A percentile compares a stretch with the other conserved stretches of the same genome.
These are phyloP conservation scores for Spergularia marina DNA, from an alignment of 148 eudicot genomes.

Conservation along the genomic window DNA sequence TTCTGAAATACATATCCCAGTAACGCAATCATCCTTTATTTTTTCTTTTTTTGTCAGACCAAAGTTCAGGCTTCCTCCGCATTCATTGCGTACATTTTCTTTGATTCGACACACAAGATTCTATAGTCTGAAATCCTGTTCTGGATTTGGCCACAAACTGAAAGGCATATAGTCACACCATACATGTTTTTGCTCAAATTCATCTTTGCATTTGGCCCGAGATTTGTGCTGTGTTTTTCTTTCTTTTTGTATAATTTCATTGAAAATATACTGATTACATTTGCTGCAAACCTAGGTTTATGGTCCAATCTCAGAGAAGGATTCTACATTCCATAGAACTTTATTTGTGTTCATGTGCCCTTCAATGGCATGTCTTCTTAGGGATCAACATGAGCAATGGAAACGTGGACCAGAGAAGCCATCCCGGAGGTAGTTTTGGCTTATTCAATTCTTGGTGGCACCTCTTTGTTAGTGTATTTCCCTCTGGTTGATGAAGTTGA, in stretches of 20 bases:
- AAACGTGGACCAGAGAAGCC: conserved; percentile 51
- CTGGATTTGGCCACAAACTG: not conserved
- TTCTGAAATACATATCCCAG: too few relatives aligned
- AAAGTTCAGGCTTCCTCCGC: not conserved
- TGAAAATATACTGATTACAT: not conserved
- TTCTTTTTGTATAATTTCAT: too few relatives aligned
- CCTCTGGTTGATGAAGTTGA: not conserved
- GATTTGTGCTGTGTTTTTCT: too few relatives aligned
- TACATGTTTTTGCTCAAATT: not conserved
- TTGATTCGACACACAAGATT: not conserved
- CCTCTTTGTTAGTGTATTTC: not conserved
- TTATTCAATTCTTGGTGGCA: not conserved
- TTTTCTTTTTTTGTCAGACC: not conserved
- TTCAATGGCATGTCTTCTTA: conserved; percentile 73
- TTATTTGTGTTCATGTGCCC: conserved; percentile 81
- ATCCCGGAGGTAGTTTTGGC: conserved; percentile 57
- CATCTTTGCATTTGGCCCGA: not conserved
- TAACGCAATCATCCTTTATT: not conserved
- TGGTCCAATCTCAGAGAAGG: conserved; percentile 66
- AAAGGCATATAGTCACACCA: not conserved
- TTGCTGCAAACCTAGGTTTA: conserved; percentile 49
- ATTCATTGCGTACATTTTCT: not conserved
- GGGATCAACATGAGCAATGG: conserved; percentile 94
- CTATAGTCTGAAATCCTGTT: not conserved
- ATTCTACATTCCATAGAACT: conserved; percentile 69